Base-by-base conservation (phyloP, 2,329 filamentous ascomycete genomes). In the Colletotrichum sojae region DNA sequence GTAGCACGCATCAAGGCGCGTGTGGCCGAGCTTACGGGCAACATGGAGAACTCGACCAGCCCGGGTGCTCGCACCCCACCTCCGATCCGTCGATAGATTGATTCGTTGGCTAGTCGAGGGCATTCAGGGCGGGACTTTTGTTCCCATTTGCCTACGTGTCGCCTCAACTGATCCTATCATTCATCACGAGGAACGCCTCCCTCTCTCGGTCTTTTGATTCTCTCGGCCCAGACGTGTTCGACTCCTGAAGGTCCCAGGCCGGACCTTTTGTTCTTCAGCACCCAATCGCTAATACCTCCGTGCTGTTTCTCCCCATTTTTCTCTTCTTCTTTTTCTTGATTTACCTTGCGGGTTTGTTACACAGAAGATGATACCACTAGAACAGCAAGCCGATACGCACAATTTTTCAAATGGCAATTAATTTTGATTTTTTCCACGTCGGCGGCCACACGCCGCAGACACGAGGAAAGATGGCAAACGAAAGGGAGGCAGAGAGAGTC, bases 1-100 rank as follows among this genome's bases (percentile, higher is more conserved):
- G 96, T 98, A 69, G 96, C 96, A 56, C 93, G 96, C 72, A 99
- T 99, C 87, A 98, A 98, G 83, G 96, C 96, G 69, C 92, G 96
- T 71, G 96, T 99, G 67, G 96, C 96, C 60, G 94, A 98, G 80
- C 83, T 99, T 75, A 99, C 96, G 2, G 92, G 92, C 75, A 93
- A 93, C 80, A 93, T 93, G 88, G 92, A 95, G 76, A 84, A 82
- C 51, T 79, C 79, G 40, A 76, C 75, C 48, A 78, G 76, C 6
- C 83, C 86, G 27, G 78, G 27, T 31, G 48, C 39, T 12, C 63
- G 67, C 22, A 62, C 63, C 13, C 57, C 67, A 48, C 63, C 67
- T 48, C 63, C 67, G 22, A n/a, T 63, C 27, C 67, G 64, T 46
- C 67, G 64, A 36, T 70, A 70, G 48, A 68, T 63, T 39, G 53